phyloP scores from a whole-genome alignment of 2,329 filamentous ascomycete genomes.

The Zymoseptoria pseudotritici region DNA sequence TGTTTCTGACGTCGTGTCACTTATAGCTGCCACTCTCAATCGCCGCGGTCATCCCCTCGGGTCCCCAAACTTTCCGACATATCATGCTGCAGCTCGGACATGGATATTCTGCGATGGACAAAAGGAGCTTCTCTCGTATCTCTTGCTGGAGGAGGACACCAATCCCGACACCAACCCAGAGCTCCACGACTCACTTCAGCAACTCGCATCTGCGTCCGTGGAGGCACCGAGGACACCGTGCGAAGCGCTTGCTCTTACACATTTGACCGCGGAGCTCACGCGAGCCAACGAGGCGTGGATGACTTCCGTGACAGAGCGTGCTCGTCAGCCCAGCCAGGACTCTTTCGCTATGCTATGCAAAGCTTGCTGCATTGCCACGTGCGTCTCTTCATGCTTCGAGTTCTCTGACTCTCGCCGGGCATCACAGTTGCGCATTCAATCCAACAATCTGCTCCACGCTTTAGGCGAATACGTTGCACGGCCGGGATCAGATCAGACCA shows the following conservation, averaged over 20 bases:
- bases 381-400: conserved; percentile 21
- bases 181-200: neutral
- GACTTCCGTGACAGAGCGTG: conserved; percentile 5
- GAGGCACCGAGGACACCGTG: conserved; percentile 6
- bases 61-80: conserved; percentile 27
- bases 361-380: conserved; percentile 18
- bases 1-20: conserved; percentile 57
- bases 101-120: conserved; percentile 38
- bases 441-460: conserved; percentile 21
- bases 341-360: conserved; percentile 20
- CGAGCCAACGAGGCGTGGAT: conserved; percentile 11
- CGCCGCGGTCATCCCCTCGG: conserved; percentile 27
- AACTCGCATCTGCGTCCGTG: neutral
- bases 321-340: conserved; percentile 10
- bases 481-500: conserved; percentile 35
- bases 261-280: conserved; percentile 18
- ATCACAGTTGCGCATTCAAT: conserved; percentile 22
- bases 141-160: conserved; percentile 34
- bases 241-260: conserved; percentile 18
- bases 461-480: conserved; percentile 32
- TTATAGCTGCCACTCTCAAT: conserved; percentile 65
- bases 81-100: conserved; percentile 37
- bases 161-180: conserved; percentile 1
- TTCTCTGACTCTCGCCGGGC: conserved; percentile 23
- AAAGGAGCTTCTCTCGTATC: conserved; percentile 40